Evolutionary conservation across 768 basidiomycete genomes (phyloP).

Genomic region (Suillus tomentosus): DNA sequence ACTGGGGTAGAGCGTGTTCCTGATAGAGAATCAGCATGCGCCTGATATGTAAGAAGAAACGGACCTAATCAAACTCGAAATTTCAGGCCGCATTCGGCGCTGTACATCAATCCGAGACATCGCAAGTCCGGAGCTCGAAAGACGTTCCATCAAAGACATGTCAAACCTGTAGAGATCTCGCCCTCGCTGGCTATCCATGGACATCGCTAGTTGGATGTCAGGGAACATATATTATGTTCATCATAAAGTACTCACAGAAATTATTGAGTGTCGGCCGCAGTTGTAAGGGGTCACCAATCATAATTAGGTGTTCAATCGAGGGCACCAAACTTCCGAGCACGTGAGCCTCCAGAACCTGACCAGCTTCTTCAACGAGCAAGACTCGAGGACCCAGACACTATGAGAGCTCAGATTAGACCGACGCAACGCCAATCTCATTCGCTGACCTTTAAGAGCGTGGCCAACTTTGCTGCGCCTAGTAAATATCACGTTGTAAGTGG

Average conservation of each 20-base stretch:
- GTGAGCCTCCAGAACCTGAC: conserved; percentile 81
- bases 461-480: conserved; percentile 68
- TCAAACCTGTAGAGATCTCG: conserved; percentile 62
- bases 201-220: conserved; percentile 49
- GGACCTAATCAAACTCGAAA: conserved; percentile 50
- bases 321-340: conserved; percentile 64
- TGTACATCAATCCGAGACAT: conserved; percentile 78
- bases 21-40: conserved; percentile 20
- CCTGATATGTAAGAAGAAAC: not conserved
- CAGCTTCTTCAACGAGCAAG: conserved; percentile 78
- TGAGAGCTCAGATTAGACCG: conserved; percentile 2
- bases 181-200: conserved; percentile 66
- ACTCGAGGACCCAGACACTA: conserved; percentile 63
- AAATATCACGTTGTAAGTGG: not conserved
- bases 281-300: conserved; percentile 81
- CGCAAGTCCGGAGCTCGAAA: conserved; percentile 53
- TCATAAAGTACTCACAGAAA: conserved; percentile 45
- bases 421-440: not conserved
- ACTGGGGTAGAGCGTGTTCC: conserved; percentile 60
- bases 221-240: not conserved
- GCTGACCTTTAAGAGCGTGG: conserved; percentile 55
- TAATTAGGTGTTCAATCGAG: conserved; percentile 70
- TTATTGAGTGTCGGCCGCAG: conserved; percentile 69
- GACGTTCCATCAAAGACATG: conserved; percentile 75
- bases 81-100: conserved; percentile 72